These are phyloP conservation scores for Podosphaera xanthii DNA, from an alignment of 2,329 filamentous ascomycete species.

Conservation along the genomic window DNA sequence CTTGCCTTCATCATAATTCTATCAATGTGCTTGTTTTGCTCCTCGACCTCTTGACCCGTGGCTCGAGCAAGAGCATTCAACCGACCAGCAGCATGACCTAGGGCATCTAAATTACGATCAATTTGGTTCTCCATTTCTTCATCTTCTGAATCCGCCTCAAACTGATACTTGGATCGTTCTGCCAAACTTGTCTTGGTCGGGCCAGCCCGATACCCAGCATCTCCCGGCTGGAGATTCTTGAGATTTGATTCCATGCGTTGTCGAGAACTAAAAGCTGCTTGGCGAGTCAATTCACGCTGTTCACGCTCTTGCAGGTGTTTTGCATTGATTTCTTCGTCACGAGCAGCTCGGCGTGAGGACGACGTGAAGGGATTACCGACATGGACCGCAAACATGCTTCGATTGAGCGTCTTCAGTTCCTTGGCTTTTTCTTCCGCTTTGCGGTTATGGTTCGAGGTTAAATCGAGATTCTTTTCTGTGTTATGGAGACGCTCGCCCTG, in stretches of 20 bases:
- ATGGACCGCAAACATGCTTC: conserved; percentile 76
- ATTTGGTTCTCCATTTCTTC: conserved; percentile 45
- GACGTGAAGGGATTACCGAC: conserved; percentile 59
- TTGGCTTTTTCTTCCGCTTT: conserved; percentile 58
- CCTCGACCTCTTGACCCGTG: conserved; percentile 51
- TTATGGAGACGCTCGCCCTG: conserved; percentile 68
- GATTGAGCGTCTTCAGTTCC: conserved; percentile 66
- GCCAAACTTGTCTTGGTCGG: conserved; percentile 22
- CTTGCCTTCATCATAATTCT: conserved; percentile 56
- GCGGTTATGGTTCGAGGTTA: conserved; percentile 52
- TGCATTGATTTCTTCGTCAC: conserved; percentile 46
- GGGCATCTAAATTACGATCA: conserved; percentile 36
- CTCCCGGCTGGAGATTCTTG: conserved; percentile 19
- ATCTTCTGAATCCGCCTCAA: conserved; percentile 31
- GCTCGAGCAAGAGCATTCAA: conserved; percentile 53
- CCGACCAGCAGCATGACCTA: conserved; percentile 38
- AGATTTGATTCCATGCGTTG: conserved; percentile 31
- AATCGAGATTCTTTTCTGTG: conserved; percentile 62
- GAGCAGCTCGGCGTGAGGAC: conserved; percentile 35
- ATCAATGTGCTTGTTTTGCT: conserved; percentile 57
- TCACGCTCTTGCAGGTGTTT: conserved; percentile 43
- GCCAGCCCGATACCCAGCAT: conserved; percentile 12
- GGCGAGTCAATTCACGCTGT: conserved; percentile 38
- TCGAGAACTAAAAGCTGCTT: conserved; percentile 27
- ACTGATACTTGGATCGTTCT: conserved; percentile 50